Percentiles rank a stretch among this genome's conserved stretches.
Evolutionary conservation across 2,329 filamentous ascomycete genomes (phyloP).

Genomic region (Akanthomyces dipterigenus): DNA sequence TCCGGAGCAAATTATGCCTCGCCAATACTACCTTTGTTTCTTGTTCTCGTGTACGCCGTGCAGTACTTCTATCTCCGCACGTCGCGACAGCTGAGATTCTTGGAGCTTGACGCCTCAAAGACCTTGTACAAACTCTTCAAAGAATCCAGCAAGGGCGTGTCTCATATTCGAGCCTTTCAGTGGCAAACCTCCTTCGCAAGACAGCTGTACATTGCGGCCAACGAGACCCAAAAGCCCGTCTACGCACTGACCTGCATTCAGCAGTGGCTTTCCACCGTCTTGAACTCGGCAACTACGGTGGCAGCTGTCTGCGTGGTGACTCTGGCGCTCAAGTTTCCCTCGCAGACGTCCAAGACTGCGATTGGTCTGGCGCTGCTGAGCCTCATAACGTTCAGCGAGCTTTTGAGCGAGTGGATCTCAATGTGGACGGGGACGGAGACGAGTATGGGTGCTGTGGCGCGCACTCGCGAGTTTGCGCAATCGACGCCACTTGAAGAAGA

Average conservation of each 20-base stretch:
- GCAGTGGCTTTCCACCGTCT: conserved; percentile 36
- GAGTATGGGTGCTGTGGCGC: conserved; percentile 26
- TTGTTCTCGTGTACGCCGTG: conserved; percentile 13
- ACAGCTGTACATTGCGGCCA: conserved; percentile 37
- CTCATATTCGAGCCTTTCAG: conserved; percentile 20
- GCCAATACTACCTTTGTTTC: conserved; percentile 32
- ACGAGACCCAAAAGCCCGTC: conserved; percentile 13
- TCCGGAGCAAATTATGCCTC: conserved; percentile 34
- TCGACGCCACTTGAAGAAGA: conserved; percentile 21
- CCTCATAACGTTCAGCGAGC: conserved; percentile 21
- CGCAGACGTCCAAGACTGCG: conserved; percentile 37
- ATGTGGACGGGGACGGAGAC: conserved; percentile 33
- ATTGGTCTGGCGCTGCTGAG: conserved; percentile 30
- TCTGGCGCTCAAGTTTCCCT: conserved; percentile 34
- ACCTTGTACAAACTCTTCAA: conserved; percentile 34
- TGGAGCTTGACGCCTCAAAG: conserved; percentile 47
- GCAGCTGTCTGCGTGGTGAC: conserved; percentile 29
- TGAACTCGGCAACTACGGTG: conserved; percentile 23
- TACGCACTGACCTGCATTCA: conserved; percentile 38
- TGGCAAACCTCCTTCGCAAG: conserved; percentile 25
- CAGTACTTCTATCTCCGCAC: conserved; percentile 34
- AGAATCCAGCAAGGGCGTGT: conserved; percentile 25
- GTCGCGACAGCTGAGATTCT: conserved; percentile 45
- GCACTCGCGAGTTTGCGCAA: conserved; percentile 24
- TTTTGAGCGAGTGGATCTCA: conserved; percentile 20